phyloP scores from a whole-genome alignment of 768 basidiomycete genomes.

The Xerocomus potaroensis region DNA sequence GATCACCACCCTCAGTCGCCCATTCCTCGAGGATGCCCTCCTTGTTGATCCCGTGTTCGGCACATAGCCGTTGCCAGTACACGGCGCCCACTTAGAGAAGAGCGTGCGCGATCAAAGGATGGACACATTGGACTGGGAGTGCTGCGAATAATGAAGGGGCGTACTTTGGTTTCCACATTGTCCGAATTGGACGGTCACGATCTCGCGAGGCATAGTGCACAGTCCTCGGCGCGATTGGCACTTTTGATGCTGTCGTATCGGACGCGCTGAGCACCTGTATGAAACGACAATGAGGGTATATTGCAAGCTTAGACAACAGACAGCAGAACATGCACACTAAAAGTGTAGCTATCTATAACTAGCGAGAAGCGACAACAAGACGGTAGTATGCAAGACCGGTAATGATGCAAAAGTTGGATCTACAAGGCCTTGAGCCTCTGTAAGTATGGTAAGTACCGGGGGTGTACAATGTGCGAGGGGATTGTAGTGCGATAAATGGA shows the following conservation, averaged over 20 bases:
- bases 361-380: constrained; percentile 19
- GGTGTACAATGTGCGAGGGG: too few species aligned
- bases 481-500: constrained; percentile 12
- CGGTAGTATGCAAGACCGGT: constrained; percentile 21
- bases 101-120: background rate
- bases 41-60: constrained; percentile 96
- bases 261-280: too few species aligned
- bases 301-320: constrained; percentile 1
- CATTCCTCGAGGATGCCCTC: constrained; percentile 96
- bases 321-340: constrained; percentile 19
- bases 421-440: constrained; percentile 34
- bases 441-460: constrained; percentile 27
- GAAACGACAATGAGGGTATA: too few species aligned
- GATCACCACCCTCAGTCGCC: constrained; percentile 92
- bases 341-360: constrained; percentile 17
- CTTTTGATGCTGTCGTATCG: too few species aligned
- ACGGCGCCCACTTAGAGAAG: constrained; percentile 83
- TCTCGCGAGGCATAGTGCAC: constrained; percentile 69
- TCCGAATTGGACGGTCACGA: constrained; percentile 80
- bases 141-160: constrained; percentile 29
- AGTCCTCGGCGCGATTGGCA: too few species aligned
- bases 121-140: background rate
- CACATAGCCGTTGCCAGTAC: constrained; percentile 97
- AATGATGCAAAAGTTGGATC: constrained; percentile 16
- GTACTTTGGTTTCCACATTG: constrained; percentile 92